These are phyloP conservation scores for Pythium guiyangense DNA, from an alignment of 352 stramenopile genomes.

Conservation along the genomic window DNA sequence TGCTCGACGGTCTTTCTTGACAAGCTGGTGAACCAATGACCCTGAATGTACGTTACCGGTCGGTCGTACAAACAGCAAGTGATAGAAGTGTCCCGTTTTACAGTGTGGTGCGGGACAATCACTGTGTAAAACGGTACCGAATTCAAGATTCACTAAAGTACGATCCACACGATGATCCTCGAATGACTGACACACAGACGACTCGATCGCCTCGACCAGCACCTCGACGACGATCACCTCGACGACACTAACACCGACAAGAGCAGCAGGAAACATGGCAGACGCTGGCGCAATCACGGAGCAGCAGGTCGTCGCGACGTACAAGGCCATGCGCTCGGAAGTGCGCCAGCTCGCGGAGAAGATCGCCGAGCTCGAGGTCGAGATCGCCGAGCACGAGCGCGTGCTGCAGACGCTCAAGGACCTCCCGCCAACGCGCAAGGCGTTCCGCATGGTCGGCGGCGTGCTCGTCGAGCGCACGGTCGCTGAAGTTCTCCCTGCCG, in stretches of 20 bases:
- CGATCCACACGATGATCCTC: not conserved
- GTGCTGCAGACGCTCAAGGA: constrained; percentile 78
- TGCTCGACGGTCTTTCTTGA: not conserved
- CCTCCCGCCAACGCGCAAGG: constrained; percentile 74
- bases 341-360: constrained; percentile 83
- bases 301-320: constrained; percentile 83
- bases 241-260: not conserved
- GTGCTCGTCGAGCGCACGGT: constrained; percentile 97
- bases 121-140: not conserved
- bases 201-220: not conserved
- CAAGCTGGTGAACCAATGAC: constrained; percentile 52
- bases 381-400: constrained; percentile 81
- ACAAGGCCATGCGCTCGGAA: constrained; percentile 83
- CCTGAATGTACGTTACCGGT: constrained; percentile 84
- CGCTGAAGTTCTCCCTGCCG: constrained; percentile 92
- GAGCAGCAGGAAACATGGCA: constrained; percentile 23
- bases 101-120: not conserved
- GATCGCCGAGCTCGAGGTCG: constrained; percentile 80
- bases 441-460: constrained; percentile 94
- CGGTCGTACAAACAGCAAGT: constrained; percentile 45
- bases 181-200: not conserved
- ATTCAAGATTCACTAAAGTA: not conserved
- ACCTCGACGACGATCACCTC: not conserved
- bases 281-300: constrained; percentile 59
- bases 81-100: not conserved